Base-by-base conservation (phyloP, 2,329 filamentous ascomycete species). In the Sarocladium kiliense region DNA sequence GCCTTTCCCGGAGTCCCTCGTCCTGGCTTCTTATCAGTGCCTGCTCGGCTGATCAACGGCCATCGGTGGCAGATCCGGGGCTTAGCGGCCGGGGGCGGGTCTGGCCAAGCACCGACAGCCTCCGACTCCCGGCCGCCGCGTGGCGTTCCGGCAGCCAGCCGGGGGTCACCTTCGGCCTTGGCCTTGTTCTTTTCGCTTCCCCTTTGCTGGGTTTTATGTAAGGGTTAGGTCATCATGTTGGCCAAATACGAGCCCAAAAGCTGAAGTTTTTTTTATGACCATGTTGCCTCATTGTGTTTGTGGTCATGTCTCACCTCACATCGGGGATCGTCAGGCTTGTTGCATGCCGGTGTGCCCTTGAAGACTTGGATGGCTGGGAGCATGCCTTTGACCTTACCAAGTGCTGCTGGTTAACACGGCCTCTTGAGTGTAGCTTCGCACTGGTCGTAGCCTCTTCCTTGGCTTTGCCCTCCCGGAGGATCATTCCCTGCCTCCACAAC, bases 61-160 rank as follows among this genome's bases (percentile, higher is more conserved):
- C 47, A 36, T 51, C 47, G 47, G 47, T 14, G 47, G 30, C 26
- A 23, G 47, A 36, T 51, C 47, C 47, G 47, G 47, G 27, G 39
- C n/a, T n/a, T n/a, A n/a, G n/a, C n/a, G n/a, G n/a, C n/a, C 12
- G 23, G 44, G 23, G 44, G 11, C 16, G 23, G 16, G 27, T 27
- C 30, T 3, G 27, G 25, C n/a, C n/a, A n/a, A n/a, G 26, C 30
- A 27, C 47, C 47, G 47, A 51, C 27, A 51, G 47, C 47, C 47
- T 21, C 47, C 26, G 47, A 51, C 26, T 32, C 14, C 47, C 47
- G 27, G 41, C 16, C 12, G 36, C 36, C 36, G 12, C 36, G 36
- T n/a, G 36, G 7, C 7, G 36, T 19, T 16, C 36, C 36, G 36
- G 36, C 7, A 16, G 30, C 16, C 9, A 34, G 30, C 30, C 30